phyloP scores from a whole-genome alignment of 2,329 filamentous ascomycete genomes.

The Clarireedia sp. region DNA sequence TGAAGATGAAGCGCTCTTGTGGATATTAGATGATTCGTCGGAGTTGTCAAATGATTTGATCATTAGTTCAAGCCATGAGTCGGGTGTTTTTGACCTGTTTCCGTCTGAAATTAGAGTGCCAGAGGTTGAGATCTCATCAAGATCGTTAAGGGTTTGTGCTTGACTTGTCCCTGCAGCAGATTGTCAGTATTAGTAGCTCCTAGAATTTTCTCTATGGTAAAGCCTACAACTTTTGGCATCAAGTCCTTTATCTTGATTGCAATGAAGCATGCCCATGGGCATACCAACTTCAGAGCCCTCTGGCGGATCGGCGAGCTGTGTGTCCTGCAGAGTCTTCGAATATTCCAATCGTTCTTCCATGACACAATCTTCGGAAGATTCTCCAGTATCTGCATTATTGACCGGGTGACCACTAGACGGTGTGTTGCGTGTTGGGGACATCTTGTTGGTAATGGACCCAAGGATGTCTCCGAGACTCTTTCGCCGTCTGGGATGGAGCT shows the following conservation, averaged over 20 bases:
- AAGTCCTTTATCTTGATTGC: background rate
- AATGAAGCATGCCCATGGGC: too few relatives aligned
- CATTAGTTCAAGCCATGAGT: slow-evolving; percentile 6
- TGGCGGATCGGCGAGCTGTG: background rate
- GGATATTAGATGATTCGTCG: background rate
- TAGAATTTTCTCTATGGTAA: too few relatives aligned
- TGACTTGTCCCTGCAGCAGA: slow-evolving; percentile 1
- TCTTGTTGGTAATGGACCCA: slow-evolving; percentile 17
- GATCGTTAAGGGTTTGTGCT: background rate
- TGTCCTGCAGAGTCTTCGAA: too few relatives aligned
- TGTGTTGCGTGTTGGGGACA: slow-evolving; percentile 8
- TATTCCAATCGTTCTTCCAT: too few relatives aligned
- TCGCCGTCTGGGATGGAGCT: slow-evolving; percentile 12
- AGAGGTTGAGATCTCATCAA: background rate
- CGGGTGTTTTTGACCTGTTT: background rate
- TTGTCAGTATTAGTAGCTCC: background rate
- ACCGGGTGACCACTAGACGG: background rate
- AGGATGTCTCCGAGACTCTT: slow-evolving; percentile 23
- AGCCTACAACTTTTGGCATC: background rate
- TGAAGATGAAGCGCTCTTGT: background rate
- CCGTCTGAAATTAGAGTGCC: background rate
- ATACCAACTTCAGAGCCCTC: background rate
- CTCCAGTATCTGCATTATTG: background rate
- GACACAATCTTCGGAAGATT: background rate
- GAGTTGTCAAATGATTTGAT: slow-evolving; percentile 3